Evolutionary conservation across 371 early-diverging fungal genomes (phyloP).

Genomic region (Mucor indicus): DNA sequence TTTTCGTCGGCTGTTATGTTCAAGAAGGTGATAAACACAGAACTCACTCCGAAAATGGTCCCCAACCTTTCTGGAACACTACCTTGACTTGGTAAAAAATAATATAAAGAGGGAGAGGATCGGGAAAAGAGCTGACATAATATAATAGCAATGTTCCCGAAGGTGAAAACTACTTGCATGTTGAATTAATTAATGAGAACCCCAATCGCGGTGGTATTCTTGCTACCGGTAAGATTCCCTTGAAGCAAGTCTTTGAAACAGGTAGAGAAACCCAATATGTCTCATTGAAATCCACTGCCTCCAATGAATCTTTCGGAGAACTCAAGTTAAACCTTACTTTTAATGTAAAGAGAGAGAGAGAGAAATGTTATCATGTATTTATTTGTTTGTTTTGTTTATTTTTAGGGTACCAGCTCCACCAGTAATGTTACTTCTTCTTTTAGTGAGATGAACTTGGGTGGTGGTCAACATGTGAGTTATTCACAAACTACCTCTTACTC

Average conservation of each 20-base stretch:
- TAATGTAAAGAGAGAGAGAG: slow-evolving; percentile 6
- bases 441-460: slow-evolving; percentile 17
- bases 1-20: slow-evolving; percentile 22
- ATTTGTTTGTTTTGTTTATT: not conserved
- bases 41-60: slow-evolving; percentile 16
- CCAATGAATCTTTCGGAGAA: slow-evolving; percentile 13
- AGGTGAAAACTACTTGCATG: slow-evolving; percentile 13
- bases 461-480: slow-evolving; percentile 14
- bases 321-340: slow-evolving; percentile 17
- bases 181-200: slow-evolving; percentile 25
- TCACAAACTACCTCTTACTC: slow-evolving; percentile 1
- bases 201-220: slow-evolving; percentile 15
- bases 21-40: slow-evolving; percentile 22
- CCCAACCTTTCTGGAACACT: slow-evolving; percentile 13
- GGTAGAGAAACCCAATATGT: slow-evolving; percentile 14
- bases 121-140: not conserved
- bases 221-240: slow-evolving; percentile 9
- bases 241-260: slow-evolving; percentile 7
- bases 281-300: slow-evolving; percentile 4
- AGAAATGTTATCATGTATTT: not conserved
- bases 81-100: slow-evolving; percentile 16
- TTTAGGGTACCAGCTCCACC: slow-evolving; percentile 13
- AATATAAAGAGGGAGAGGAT: not conserved
- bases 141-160: slow-evolving; percentile 14
- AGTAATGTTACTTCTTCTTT: slow-evolving; percentile 16